Conservation (phyloP, 306 rosid species). For the Ormosia semicastrata region DNA sequence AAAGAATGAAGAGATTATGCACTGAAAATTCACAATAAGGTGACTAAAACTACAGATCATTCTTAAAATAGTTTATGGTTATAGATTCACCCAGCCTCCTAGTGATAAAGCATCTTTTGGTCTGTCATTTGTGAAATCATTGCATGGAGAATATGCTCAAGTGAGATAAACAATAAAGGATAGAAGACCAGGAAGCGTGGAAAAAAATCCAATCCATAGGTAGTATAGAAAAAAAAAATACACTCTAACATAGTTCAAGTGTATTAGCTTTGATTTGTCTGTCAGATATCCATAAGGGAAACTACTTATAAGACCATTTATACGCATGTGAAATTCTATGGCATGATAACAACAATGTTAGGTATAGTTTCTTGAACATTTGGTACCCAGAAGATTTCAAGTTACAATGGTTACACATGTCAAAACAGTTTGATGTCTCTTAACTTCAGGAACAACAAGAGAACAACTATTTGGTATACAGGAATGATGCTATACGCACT, state of each 20-base stretch:
- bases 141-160: background rate
- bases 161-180: background rate
- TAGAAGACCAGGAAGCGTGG: background rate
- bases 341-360: background rate
- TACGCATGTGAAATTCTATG: background rate
- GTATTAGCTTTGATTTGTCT: background rate
- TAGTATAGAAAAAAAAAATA: background rate
- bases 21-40: background rate
- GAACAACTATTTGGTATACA: too few species aligned
- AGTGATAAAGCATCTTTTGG: background rate
- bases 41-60: background rate
- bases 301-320: background rate
- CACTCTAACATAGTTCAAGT: background rate
- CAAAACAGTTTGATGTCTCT: background rate
- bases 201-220: background rate
- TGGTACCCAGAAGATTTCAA: background rate
- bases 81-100: background rate
- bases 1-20: background rate
- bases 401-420: background rate
- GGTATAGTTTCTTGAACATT: background rate
- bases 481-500: too few species aligned
- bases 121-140: background rate
- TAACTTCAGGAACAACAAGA: background rate
- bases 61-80: background rate
- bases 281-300: background rate